These are phyloP conservation scores for Paspalum vaginatum DNA, from an alignment of 176 grass and related monocot species.

Conservation along the genomic window DNA sequence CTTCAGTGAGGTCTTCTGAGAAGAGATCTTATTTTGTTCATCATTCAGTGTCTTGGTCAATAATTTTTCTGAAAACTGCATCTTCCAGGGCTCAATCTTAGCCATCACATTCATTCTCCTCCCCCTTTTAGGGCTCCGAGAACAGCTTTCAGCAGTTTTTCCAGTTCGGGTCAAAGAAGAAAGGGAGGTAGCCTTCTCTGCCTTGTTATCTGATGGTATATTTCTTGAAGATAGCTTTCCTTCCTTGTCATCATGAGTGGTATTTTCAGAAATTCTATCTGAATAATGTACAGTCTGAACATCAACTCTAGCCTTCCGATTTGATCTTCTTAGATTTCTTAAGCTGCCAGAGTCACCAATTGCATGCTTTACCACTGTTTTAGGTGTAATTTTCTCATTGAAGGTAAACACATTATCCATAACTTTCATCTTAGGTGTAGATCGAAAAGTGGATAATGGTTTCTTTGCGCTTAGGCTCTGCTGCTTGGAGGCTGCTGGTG, in stretches of 20 bases:
- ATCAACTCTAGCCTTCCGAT: constrained; percentile 59
- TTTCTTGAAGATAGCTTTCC: constrained; percentile 42
- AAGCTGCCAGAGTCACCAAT: constrained; percentile 42
- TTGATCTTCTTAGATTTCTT: constrained; percentile 53
- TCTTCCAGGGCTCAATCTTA: constrained; percentile 42
- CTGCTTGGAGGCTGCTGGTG: constrained; percentile 43
- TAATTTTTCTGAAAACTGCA: constrained; percentile 45
- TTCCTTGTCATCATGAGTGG: constrained; percentile 41
- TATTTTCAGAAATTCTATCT: constrained; percentile 55
- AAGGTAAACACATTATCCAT: constrained; percentile 58
- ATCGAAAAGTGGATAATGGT: constrained; percentile 57
- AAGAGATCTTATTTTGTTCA: constrained; percentile 51
- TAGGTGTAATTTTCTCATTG: constrained; percentile 48
- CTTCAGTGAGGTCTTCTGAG: constrained; percentile 44
- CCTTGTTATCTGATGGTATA: constrained; percentile 39
- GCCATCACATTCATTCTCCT: constrained; percentile 25
- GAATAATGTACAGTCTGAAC: constrained; percentile 52
- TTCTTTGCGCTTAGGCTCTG: constrained; percentile 60
- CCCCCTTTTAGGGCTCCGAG: constrained; percentile 51
- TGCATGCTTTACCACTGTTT: constrained; percentile 43
- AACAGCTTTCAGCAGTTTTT: constrained; percentile 45
- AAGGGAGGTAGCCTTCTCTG: constrained; percentile 49
- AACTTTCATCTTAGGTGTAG: constrained; percentile 55
- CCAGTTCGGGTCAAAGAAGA: constrained; percentile 51
- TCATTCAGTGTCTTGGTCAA: constrained; percentile 31